These are phyloP conservation scores for Botryotinia globosa DNA, from an alignment of 2,329 filamentous ascomycete genomes.

Conservation along the genomic window DNA sequence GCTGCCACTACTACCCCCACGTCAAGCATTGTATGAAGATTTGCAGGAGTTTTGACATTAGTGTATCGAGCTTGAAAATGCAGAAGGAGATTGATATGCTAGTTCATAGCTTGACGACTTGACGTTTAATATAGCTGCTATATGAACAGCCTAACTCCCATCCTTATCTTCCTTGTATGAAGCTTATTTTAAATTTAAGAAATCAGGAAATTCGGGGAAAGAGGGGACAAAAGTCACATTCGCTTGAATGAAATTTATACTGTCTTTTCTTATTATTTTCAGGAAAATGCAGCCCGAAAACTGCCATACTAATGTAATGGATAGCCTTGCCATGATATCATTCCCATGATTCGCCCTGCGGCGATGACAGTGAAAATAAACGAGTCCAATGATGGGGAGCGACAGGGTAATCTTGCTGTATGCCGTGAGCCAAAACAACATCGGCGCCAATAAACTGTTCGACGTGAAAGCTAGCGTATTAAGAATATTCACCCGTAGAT, in stretches of 20 bases:
- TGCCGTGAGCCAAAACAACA: not conserved
- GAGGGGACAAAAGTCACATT: not conserved
- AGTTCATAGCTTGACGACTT: not conserved
- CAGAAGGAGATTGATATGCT: not conserved
- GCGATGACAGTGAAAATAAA: not conserved
- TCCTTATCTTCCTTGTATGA: not conserved
- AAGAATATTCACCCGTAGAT: not conserved
- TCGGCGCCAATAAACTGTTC: not conserved
- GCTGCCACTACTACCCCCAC: not conserved
- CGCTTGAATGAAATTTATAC: not conserved
- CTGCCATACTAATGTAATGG: not conserved
- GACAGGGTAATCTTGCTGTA: not conserved
- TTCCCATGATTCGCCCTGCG: not conserved
- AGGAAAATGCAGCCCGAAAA: too few species aligned
- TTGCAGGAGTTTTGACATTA: not conserved
- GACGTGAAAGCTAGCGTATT: not conserved
- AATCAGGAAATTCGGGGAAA: too few species aligned
- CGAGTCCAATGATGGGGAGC: not conserved
- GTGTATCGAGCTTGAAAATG: not conserved
- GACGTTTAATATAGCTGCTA: not conserved
- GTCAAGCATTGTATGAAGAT: not conserved
- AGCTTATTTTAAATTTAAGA: not conserved
- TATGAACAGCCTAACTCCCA: not conserved
- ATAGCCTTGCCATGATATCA: not conserved
- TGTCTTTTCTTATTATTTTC: not conserved